These are phyloP conservation scores for Sanghuangporus baumii DNA, from an alignment of 1,284 basidiomycete species.

Conservation along the genomic window DNA sequence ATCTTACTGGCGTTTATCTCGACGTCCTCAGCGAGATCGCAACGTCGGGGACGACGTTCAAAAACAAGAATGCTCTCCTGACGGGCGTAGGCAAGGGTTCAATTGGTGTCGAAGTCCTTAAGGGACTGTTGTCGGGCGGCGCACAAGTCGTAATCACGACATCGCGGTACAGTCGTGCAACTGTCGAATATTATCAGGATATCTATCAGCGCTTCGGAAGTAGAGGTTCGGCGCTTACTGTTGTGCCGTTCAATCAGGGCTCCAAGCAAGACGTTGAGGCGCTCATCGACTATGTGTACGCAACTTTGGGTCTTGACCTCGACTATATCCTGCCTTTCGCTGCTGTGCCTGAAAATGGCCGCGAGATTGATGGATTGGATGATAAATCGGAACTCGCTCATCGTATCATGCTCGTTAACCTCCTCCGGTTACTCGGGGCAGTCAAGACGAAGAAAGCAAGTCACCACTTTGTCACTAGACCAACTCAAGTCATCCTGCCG, in stretches of 20 bases:
- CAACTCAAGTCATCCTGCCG: slow-evolving; percentile 96
- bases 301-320: slow-evolving; percentile 89
- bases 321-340: slow-evolving; percentile 99
- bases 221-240: slow-evolving; percentile 91
- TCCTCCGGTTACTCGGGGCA: slow-evolving; percentile 91
- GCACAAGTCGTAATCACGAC: slow-evolving; percentile 97
- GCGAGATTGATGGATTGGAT: slow-evolving; percentile 95
- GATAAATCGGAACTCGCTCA: slow-evolving; percentile 98
- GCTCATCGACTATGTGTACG: slow-evolving; percentile 97
- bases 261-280: slow-evolving; percentile 98
- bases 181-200: slow-evolving; percentile 97
- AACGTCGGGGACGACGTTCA: slow-evolving; percentile 95
- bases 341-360: slow-evolving; percentile 96
- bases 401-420: slow-evolving; percentile 93
- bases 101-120: slow-evolving; percentile 96
- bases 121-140: slow-evolving; percentile 93
- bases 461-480: slow-evolving; percentile 92
- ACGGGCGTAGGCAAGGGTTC: slow-evolving; percentile 98
- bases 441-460: slow-evolving; percentile 98
- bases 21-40: slow-evolving; percentile 98
- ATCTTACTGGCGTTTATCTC: slow-evolving; percentile 92
- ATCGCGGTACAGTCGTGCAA: slow-evolving; percentile 88
- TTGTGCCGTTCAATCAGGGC: slow-evolving; percentile 98
- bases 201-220: slow-evolving; percentile 97
- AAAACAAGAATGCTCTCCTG: slow-evolving; percentile 96